These are phyloP conservation scores for Phaeotremella skinneri DNA, from an alignment of 768 basidiomycete genomes.

Conservation along the genomic window DNA sequence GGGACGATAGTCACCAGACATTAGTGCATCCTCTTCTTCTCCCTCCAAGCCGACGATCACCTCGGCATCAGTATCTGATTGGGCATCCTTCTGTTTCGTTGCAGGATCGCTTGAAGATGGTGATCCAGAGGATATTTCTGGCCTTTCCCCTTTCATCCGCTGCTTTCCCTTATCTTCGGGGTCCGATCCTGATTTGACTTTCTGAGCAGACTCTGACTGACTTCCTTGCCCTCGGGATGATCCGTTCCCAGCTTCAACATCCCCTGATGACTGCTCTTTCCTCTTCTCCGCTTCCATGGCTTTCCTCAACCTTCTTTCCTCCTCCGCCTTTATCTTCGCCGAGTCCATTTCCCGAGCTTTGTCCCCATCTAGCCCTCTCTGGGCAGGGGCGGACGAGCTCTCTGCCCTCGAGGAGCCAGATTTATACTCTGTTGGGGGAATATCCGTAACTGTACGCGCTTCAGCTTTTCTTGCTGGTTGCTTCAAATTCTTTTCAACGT, in stretches of 20 bases:
- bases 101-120: not conserved
- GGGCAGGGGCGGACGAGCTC: not conserved
- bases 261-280: not conserved
- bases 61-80: not conserved
- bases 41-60: not conserved
- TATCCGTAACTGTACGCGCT: not conserved
- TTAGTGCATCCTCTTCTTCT: constrained; percentile 28
- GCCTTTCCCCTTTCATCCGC: constrained; percentile 23
- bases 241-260: not conserved
- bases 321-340: not conserved
- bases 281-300: not conserved
- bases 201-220: not conserved
- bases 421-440: not conserved
- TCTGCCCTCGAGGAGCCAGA: not conserved
- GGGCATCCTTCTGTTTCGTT: not conserved
- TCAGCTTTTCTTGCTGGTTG: constrained; percentile 4
- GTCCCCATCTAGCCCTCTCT: too few relatives aligned
- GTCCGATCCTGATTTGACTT: not conserved
- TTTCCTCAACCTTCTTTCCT: constrained; percentile 8
- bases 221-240: too few relatives aligned
- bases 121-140: not conserved
- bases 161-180: constrained; percentile 20
- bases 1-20: constrained; percentile 40
- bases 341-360: not conserved
- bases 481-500: not conserved